These are phyloP conservation scores for Apiotrichum porosum DNA, from an alignment of 1,284 basidiomycete genomes.

Conservation along the genomic window DNA sequence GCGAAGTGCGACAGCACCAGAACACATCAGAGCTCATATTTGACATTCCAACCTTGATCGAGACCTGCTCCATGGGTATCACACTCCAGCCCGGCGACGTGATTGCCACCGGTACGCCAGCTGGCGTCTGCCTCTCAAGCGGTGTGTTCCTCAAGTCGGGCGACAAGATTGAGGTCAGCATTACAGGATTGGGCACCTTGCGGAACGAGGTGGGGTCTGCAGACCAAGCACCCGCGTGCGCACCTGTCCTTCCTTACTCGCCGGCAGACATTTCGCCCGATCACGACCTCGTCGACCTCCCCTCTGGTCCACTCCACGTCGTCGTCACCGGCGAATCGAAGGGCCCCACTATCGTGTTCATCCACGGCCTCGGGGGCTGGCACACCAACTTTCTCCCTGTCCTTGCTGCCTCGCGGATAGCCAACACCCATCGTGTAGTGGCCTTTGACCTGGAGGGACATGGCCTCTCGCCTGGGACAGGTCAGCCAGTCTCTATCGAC, in stretches of 20 bases:
- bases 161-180: constrained; percentile 36
- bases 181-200: constrained; percentile 34
- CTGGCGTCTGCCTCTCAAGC: constrained; percentile 35
- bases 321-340: not conserved
- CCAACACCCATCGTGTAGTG: constrained; percentile 9
- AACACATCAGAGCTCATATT: constrained; percentile 42
- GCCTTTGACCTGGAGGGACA: constrained; percentile 22
- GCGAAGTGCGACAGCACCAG: constrained; percentile 34
- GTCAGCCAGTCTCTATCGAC: not conserved
- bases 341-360: constrained; percentile 11
- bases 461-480: constrained; percentile 12
- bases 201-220: constrained; percentile 14
- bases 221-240: no score
- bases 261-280: not conserved
- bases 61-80: constrained; percentile 37
- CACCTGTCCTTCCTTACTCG: not conserved
- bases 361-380: constrained; percentile 27
- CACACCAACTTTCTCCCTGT: constrained; percentile 12
- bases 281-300: not conserved
- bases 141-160: constrained; percentile 37
- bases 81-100: constrained; percentile 14
- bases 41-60: constrained; percentile 43
- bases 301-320: not conserved
- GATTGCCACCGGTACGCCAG: constrained; percentile 38
- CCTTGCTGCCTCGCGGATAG: constrained; percentile 4